Evolutionary conservation across 768 basidiomycete genomes (phyloP).

Genomic region (Panus rudis): DNA sequence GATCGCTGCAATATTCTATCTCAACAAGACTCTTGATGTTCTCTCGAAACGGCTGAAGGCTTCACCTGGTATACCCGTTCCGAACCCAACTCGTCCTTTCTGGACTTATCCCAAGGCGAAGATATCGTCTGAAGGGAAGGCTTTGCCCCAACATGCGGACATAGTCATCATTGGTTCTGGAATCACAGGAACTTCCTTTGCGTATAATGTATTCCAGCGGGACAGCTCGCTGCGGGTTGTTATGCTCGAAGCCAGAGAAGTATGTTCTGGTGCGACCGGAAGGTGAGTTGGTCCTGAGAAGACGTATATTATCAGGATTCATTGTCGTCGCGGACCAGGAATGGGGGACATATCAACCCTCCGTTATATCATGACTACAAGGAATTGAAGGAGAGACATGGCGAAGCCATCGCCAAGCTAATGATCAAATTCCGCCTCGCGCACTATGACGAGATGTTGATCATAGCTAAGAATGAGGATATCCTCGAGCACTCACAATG

Average conservation of each 20-base stretch:
- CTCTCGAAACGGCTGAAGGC: conserved; percentile 28
- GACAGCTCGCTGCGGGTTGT: conserved; percentile 39
- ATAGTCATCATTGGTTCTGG: conserved; percentile 74
- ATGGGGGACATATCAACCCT: conserved; percentile 65
- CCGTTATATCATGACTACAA: conserved; percentile 53
- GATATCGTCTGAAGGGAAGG: conserved; percentile 28
- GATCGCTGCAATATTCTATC: conserved; percentile 10
- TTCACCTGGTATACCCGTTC: conserved; percentile 50
- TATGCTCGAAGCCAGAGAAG: conserved; percentile 77
- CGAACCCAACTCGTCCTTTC: conserved; percentile 49
- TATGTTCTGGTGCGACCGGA: conserved; percentile 69
- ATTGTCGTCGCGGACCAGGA: conserved; percentile 34
- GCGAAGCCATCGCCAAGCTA: conserved; percentile 38
- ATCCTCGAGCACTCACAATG: conserved; percentile 48
- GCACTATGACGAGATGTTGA: conserved; percentile 43
- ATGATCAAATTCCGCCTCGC: conserved; percentile 57
- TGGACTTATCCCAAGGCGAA: conserved; percentile 54
- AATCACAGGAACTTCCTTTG: conserved; percentile 61
- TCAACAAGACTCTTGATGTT: conserved; percentile 17
- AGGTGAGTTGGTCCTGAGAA: no score
- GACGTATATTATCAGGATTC: neutral
- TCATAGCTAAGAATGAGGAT: conserved; percentile 46
- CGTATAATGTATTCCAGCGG: conserved; percentile 42
- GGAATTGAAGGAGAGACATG: conserved; percentile 38
- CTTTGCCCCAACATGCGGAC: conserved; percentile 48